Percentiles rank a stretch among this genome's conserved stretches.
Conservation (phyloP, 2,329 filamentous ascomycete genomes). For the Phialophora chinensis region DNA sequence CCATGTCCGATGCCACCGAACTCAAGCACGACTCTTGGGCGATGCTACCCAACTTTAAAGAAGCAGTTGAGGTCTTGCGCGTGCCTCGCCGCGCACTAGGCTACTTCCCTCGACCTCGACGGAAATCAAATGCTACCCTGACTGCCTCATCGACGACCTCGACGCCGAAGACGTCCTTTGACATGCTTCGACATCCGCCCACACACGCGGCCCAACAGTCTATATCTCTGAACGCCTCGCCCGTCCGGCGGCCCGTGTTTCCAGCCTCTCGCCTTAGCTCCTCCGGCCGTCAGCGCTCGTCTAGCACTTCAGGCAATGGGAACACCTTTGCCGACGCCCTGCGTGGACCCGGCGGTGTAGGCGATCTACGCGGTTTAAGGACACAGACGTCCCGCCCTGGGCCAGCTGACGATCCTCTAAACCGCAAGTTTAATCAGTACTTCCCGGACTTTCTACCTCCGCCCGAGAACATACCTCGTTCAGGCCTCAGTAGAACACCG, state of each 20-base stretch:
- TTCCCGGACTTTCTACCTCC: constrained; percentile 72
- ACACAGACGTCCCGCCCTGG: constrained; percentile 63
- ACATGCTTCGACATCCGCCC: constrained; percentile 42
- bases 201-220: constrained; percentile 41
- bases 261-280: constrained; percentile 38
- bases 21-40: constrained; percentile 95
- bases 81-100: constrained; percentile 80
- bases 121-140: constrained; percentile 74
- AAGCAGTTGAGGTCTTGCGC: constrained; percentile 83
- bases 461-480: constrained; percentile 49
- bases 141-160: constrained; percentile 57
- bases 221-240: constrained; percentile 44
- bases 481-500: constrained; percentile 28
- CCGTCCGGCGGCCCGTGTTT: constrained; percentile 44
- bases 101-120: constrained; percentile 87
- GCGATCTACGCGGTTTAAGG: constrained; percentile 73
- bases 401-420: constrained; percentile 82
- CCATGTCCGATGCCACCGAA: constrained; percentile 58
- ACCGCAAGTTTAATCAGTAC: constrained; percentile 82
- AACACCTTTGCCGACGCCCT: constrained; percentile 64
- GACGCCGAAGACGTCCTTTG: constrained; percentile 38
- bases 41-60: constrained; percentile 71
- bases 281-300: constrained; percentile 39
- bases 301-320: constrained; percentile 43
- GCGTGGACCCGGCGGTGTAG: constrained; percentile 84